These are phyloP conservation scores for Diplodia corticola DNA, from an alignment of 2,329 filamentous ascomycete species.

Conservation along the genomic window DNA sequence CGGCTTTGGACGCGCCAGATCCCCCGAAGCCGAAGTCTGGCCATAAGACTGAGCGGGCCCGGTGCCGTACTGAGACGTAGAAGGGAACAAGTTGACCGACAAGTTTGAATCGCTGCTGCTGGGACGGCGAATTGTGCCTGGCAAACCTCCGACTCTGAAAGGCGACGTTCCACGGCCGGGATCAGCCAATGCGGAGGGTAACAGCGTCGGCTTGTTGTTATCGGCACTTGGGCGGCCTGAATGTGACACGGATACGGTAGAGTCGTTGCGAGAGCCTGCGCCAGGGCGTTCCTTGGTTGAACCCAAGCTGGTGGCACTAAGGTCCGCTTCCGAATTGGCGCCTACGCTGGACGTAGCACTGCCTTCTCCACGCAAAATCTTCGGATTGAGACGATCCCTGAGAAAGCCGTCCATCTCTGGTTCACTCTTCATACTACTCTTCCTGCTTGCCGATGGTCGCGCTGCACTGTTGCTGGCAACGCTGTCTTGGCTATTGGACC, in stretches of 20 bases:
- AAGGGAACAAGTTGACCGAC: not conserved
- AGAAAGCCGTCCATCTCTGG: conserved; percentile 49
- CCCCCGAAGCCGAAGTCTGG: not conserved
- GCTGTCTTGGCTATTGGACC: conserved; percentile 49
- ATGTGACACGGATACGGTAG: not conserved
- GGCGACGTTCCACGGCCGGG: conserved; percentile 35
- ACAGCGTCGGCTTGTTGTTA: conserved; percentile 31
- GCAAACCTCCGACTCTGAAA: conserved; percentile 26
- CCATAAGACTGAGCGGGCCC: not conserved
- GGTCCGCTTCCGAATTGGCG: conserved; percentile 35
- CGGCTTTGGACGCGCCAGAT: not conserved
- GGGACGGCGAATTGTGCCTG: conserved; percentile 35
- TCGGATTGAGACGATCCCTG: conserved; percentile 46
- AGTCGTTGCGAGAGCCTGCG: conserved; percentile 12
- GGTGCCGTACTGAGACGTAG: not conserved
- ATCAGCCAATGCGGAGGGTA: conserved; percentile 43
- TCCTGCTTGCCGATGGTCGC: conserved; percentile 41
- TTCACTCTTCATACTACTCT: conserved; percentile 45
- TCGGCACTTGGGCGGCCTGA: conserved; percentile 29
- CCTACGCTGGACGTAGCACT: conserved; percentile 32
- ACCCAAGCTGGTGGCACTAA: conserved; percentile 39
- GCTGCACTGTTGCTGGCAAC: conserved; percentile 37
- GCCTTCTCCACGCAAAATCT: conserved; percentile 47
- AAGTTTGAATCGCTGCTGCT: conserved; percentile 11
- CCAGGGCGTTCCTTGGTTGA: conserved; percentile 24